Evolutionary conservation across 2,329 filamentous ascomycete genomes (phyloP).

Genomic region (Saccharata proteae): DNA sequence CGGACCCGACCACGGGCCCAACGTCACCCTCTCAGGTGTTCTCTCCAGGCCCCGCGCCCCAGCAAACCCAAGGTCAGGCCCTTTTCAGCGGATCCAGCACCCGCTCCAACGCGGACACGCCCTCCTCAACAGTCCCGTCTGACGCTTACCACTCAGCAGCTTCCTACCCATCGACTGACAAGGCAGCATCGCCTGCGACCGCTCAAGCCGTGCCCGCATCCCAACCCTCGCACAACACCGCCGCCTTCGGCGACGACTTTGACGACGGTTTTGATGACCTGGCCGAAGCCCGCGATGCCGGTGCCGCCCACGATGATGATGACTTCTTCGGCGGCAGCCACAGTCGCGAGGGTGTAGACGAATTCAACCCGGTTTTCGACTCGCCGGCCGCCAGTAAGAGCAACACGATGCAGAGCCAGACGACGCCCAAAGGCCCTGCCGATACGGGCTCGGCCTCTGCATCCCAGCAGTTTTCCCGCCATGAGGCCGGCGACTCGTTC

Average conservation of each 20-base stretch:
- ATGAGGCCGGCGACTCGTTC: constrained; percentile 32
- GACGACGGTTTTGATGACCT: constrained; percentile 74
- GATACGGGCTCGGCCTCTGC: constrained; percentile 13
- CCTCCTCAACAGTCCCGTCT: constrained; percentile 27
- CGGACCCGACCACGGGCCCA: constrained; percentile 35
- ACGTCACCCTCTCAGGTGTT: constrained; percentile 26
- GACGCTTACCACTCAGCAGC: constrained; percentile 30
- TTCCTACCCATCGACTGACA: constrained; percentile 25
- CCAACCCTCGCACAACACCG: constrained; percentile 25
- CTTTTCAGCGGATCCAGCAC: constrained; percentile 27
- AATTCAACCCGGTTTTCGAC: constrained; percentile 76
- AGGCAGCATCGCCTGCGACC: constrained; percentile 5
- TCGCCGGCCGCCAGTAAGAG: constrained; percentile 42
- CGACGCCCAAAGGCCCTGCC: constrained; percentile 28
- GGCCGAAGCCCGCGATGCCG: constrained; percentile 67
- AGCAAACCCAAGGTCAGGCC: constrained; percentile 25
- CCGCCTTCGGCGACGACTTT: constrained; percentile 59
- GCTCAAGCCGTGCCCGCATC: constrained; percentile 11
- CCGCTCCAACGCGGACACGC: constrained; percentile 26
- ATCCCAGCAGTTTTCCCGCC: constrained; percentile 9
- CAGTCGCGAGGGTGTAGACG: constrained; percentile 53
- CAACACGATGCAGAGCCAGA: constrained; percentile 33
- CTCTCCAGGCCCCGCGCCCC: constrained; percentile 17
- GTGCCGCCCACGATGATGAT: constrained; percentile 49
- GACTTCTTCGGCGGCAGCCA: constrained; percentile 61